Percentiles rank a stretch among this genome's conserved stretches.
Evolutionary conservation across 768 basidiomycete genomes (phyloP).

Genomic region (Termitomyces eurrhizus): DNA sequence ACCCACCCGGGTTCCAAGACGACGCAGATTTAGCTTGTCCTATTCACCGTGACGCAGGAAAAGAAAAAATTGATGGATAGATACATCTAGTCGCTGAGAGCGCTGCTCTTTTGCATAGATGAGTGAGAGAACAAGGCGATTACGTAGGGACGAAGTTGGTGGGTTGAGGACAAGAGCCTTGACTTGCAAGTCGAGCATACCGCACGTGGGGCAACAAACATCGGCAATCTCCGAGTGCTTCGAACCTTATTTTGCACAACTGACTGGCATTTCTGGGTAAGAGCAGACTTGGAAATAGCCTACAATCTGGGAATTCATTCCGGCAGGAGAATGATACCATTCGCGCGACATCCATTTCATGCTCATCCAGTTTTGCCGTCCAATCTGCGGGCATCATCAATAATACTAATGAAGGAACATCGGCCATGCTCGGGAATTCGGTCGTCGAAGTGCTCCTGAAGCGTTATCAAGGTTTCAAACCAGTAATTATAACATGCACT

Average conservation of each 20-base stretch:
- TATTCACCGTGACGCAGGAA: not conserved
- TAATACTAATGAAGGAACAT: not conserved
- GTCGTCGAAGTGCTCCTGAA: not conserved
- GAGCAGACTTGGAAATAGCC: not conserved
- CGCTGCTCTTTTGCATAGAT: not conserved
- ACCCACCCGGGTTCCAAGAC: not conserved
- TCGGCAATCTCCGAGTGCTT: conserved; percentile 18
- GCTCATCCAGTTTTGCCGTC: not conserved
- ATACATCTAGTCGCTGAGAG: not conserved
- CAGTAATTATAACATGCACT: not conserved
- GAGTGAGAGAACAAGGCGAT: not conserved
- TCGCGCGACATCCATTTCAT: not conserved
- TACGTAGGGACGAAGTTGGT: conserved; percentile 2
- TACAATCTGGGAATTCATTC: not conserved
- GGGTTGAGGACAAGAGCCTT: conserved; percentile 3
- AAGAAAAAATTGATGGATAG: not conserved
- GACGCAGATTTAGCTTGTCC: not conserved
- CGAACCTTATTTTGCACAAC: conserved; percentile 10
- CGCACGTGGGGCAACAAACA: conserved; percentile 12
- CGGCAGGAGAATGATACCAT: not conserved
- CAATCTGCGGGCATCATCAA: not conserved
- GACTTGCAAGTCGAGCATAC: conserved; percentile 14
- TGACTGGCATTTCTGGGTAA: not conserved
- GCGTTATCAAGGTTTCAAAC: not conserved
- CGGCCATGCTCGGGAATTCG: not conserved